Percentiles rank a stretch among this genome's conserved stretches.
Evolutionary conservation across 1,284 basidiomycete genomes (phyloP).

Genomic region (Trametes pubescens): DNA sequence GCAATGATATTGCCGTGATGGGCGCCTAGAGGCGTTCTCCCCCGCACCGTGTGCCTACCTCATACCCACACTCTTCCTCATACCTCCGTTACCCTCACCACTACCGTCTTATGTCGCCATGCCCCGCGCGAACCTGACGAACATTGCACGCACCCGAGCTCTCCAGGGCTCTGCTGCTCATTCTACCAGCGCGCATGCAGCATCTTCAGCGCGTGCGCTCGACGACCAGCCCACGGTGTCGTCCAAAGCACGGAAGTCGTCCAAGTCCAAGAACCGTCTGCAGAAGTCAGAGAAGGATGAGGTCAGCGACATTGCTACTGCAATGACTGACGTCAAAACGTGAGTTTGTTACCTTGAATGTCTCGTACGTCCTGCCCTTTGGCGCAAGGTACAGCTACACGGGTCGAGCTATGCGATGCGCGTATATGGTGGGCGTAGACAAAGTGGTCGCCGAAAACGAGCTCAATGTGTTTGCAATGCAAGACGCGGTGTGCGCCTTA

Average conservation of each 20-base stretch:
- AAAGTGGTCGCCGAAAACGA: too few species aligned
- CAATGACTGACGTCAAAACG: slow-evolving; percentile 48
- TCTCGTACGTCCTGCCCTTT: too few species aligned
- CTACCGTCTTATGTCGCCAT: slow-evolving; percentile 4
- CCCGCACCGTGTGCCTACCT: neutral
- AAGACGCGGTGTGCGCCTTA: too few species aligned
- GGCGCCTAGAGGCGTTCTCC: slow-evolving; percentile 8
- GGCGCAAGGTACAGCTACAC: too few species aligned
- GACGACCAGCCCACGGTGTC: neutral
- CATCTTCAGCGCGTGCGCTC: neutral
- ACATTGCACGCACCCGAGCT: slow-evolving; percentile 1
- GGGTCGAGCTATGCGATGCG: too few species aligned
- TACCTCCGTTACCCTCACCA: neutral
- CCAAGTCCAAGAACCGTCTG: slow-evolving; percentile 30
- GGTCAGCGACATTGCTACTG: slow-evolving; percentile 48
- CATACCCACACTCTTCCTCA: neutral
- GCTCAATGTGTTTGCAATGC: too few species aligned
- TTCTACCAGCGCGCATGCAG: slow-evolving; percentile 3
- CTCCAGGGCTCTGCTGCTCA: neutral
- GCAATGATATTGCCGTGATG: neutral
- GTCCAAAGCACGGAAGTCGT: neutral
- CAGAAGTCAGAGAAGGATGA: slow-evolving; percentile 54
- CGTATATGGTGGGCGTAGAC: too few species aligned
- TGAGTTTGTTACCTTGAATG: slow-evolving; percentile 40
- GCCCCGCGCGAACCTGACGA: slow-evolving; percentile 10